These are phyloP conservation scores for Penicillium argentinense DNA, from an alignment of 495 filamentous ascomycete genomes.

Conservation along the genomic window DNA sequence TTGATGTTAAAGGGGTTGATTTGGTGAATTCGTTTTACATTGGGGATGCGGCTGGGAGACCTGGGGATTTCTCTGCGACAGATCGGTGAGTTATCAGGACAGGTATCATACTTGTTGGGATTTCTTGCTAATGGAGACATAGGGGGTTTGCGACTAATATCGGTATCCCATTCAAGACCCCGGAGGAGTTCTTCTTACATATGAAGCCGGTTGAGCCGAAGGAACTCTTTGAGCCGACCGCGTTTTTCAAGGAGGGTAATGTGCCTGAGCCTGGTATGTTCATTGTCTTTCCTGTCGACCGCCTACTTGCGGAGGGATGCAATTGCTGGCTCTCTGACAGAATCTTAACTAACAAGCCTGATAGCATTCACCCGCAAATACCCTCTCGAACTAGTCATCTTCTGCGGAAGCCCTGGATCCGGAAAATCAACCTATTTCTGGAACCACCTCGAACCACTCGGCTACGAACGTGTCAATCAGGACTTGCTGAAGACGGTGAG, in stretches of 20 bases:
- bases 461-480: constrained; percentile 86
- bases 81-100: constrained; percentile 59
- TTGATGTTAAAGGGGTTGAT: constrained; percentile 65
- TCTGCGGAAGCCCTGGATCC: constrained; percentile 83
- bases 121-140: no score
- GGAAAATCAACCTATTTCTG: constrained; percentile 93
- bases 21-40: constrained; percentile 74
- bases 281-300: no score
- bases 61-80: constrained; percentile 71
- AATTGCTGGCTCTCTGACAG: no score
- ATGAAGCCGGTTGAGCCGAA: constrained; percentile 64
- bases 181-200: constrained; percentile 86
- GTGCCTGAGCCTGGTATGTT: constrained; percentile 37
- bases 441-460: constrained; percentile 72
- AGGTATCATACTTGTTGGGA: no score
- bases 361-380: constrained; percentile 60
- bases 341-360: no score
- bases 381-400: constrained; percentile 72
- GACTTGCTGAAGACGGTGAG: constrained; percentile 80
- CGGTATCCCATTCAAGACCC: constrained; percentile 76
- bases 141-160: constrained; percentile 78
- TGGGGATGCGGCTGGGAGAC: constrained; percentile 77
- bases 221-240: constrained; percentile 47
- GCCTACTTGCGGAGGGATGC: no score
- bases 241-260: no score